Evolutionary conservation across 2,329 filamentous ascomycete genomes (phyloP), one percentile per base, ranked within the genome.

Genomic region (Monascus ruber): DNA sequence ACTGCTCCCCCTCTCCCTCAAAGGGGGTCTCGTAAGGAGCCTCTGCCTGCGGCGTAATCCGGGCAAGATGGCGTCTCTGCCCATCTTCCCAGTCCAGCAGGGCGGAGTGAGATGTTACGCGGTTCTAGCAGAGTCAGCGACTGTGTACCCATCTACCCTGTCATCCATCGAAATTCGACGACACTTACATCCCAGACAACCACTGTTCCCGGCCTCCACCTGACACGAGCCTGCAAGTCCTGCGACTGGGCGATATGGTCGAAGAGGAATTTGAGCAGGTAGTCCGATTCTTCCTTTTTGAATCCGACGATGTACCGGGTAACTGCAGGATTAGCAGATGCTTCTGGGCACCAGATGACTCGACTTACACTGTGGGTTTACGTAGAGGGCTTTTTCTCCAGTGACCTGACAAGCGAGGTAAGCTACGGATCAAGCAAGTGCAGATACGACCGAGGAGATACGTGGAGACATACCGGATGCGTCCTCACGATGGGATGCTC

Each of bases 271-370:
- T 85, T 84, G 42, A 88, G 70, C 6, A 88, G 66, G 35, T 72
- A 72, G 47, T 93, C 86, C 1, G 80, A 85, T 56, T 94, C 87
- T 55, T 94, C 86, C 56, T 86, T 85, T 65, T 94, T 93, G 54
- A 81, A 76, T 8, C 85, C 85, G 1, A 89, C 75, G 39, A 94
- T 89, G 26, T 79, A 72, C 37, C 85, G 79, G 4, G 84, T 89
- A 65, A 91, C 80, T 84, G 17, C 17, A 17, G 17, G 17, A 17
- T 25, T 11, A 6, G 8, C 25, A 17, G 24, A 34, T 8, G 34
- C 7, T 35, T 9, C 8, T 35, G 8, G 24, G 2, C 32, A 11
- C 7, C 4, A 4, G 25, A 17, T 17, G n/a, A 4, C 10, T 4
- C 7, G 5, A 34, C 77, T 72, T 64, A 83, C 81, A 94, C 55